Evolutionary conservation across 768 basidiomycete genomes (phyloP).

Genomic region (Tricholoma furcatifolium): DNA sequence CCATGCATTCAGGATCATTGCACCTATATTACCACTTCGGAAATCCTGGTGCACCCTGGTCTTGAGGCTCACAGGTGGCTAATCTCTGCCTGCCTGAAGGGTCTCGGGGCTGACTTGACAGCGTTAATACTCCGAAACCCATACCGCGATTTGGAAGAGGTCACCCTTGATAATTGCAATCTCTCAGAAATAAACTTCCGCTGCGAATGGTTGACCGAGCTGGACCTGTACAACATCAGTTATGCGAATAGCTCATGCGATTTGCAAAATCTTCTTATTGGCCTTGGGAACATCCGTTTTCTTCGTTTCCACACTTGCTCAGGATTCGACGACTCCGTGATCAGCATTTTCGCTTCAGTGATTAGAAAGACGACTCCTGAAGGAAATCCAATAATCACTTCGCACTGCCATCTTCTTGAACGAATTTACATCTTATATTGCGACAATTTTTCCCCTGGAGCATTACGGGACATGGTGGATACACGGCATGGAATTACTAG

Average conservation of each 20-base stretch:
- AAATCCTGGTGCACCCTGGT: no score
- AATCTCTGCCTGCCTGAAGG: no score
- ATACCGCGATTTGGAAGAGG: not conserved
- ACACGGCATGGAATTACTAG: not conserved
- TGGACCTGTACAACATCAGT: not conserved
- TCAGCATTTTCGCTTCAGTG: not conserved
- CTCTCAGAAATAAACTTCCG: not conserved
- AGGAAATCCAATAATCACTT: not conserved
- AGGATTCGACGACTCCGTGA: not conserved
- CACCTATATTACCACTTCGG: no score
- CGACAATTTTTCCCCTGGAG: not conserved
- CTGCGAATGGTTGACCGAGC: not conserved
- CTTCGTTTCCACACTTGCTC: not conserved
- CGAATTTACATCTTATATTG: no score
- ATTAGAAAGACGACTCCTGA: no score
- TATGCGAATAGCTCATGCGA: not conserved
- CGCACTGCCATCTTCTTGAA: no score
- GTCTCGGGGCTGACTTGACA: not conserved
- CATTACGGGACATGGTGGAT: not conserved
- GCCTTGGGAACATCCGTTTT: not conserved
- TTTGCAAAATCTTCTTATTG: not conserved
- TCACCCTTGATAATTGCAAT: not conserved
- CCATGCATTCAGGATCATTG: no score
- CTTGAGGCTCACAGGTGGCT: no score
- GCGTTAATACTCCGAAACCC: not conserved